Evolutionary conservation across 108 stramenopile species (phyloP), one percentile per base, ranked within the genome.

Genomic region (Nitzschia sp.): DNA sequence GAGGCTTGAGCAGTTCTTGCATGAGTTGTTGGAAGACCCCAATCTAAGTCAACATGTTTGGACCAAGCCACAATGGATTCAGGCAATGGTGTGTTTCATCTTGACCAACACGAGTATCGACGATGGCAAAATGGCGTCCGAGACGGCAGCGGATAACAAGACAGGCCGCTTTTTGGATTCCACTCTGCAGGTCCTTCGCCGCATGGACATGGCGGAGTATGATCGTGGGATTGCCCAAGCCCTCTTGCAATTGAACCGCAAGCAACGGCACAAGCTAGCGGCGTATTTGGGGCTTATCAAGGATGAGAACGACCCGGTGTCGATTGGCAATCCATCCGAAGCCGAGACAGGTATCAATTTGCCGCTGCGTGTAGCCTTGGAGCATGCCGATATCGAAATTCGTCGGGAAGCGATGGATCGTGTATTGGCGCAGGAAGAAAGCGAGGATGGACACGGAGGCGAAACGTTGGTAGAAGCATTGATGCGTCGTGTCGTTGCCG

Each of bases 291-390:
- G 64, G 1, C 30, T 65, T 26, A 3, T n/a, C 11, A 5, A 18
- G 42, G 33, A 65, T 8, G 11, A 9, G 13, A 46, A 45, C 17
- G 61, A 28, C 2, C 49, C 11, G 29, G 21, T 49, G 31, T 8
- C 26, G 25, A 45, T 9, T 23, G 62, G 62, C 36, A 47, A 63
- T 63, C 46, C 62, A 45, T 46, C 62, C 11, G 62, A 63, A 25
- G 45, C 24, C 17, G 27, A 1, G 2, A 36, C 23, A 13, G 36
- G 21, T 28, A 47, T 46, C 42, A 17, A 42, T 4, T 63, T 93
- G 53, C 92, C 90, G 33, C 73, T 83, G 18, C 71, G 86, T 24
- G 84, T 91, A 5, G 90, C 88, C 42, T 59, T 94, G 18, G 90
- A 94, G 42, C 85, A 91, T 61, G 79, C 90, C 9, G 80, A 86